Evolutionary conservation across 805 yeast genomes (phyloP).

Genomic region (Lipomyces kockii): DNA sequence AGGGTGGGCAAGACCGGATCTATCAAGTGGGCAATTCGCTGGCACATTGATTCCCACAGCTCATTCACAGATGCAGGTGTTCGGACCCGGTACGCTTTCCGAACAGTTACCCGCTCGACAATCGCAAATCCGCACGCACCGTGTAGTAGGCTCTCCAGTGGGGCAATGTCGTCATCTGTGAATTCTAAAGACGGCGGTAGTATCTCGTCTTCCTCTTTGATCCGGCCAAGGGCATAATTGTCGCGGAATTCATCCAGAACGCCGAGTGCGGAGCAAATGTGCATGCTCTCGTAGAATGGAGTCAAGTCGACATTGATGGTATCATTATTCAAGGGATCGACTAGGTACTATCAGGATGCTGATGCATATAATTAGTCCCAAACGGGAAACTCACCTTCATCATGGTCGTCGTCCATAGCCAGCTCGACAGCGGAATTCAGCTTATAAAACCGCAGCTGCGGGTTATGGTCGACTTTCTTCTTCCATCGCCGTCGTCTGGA

Average conservation of each 20-base stretch:
- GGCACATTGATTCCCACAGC: constrained; percentile 71
- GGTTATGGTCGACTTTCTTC: constrained; percentile 51
- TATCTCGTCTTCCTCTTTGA: constrained; percentile 69
- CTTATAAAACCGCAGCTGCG: constrained; percentile 59
- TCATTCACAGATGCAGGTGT: constrained; percentile 69
- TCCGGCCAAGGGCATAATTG: constrained; percentile 72
- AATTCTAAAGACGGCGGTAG: constrained; percentile 63
- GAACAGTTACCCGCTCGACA: constrained; percentile 69
- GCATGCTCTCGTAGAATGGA: constrained; percentile 79
- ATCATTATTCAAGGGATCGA: constrained; percentile 56
- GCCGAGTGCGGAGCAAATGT: constrained; percentile 77
- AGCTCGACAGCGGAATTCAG: constrained; percentile 86
- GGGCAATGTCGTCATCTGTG: constrained; percentile 40
- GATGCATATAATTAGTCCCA: background rate
- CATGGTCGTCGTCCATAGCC: constrained; percentile 63
- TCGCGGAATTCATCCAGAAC: constrained; percentile 63
- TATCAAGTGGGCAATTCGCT: constrained; percentile 41
- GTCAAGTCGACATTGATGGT: constrained; percentile 60
- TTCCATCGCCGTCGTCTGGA: constrained; percentile 67
- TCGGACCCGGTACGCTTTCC: constrained; percentile 62
- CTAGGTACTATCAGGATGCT: constrained; percentile 6
- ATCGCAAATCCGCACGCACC: constrained; percentile 77
- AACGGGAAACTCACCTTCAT: constrained; percentile 37
- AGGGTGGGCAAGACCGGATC: constrained; percentile 47
- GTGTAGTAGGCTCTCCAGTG: constrained; percentile 60